A percentile compares a stretch with the other conserved stretches of the same genome.
Conservation (phyloP, 2,329 filamentous ascomycete genomes). For the Alternaria gansuensis region DNA sequence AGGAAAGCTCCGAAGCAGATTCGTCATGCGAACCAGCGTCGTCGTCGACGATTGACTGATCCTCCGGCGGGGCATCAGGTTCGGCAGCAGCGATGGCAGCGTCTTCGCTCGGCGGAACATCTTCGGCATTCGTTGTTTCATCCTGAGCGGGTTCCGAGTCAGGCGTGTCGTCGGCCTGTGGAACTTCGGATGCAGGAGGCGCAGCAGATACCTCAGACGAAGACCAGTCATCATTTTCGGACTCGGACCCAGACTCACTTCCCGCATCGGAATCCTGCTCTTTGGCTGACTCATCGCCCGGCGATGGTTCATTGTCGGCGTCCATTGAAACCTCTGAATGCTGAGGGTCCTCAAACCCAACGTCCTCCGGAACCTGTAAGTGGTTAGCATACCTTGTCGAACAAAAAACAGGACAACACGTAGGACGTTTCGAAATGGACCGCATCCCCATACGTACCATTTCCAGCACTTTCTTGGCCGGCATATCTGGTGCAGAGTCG, state of each 20-base stretch:
- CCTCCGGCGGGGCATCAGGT: constrained; percentile 11
- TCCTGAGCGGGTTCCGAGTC: constrained; percentile 9
- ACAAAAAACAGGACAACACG: not conserved
- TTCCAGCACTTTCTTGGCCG: constrained; percentile 6
- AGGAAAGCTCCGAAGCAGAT: constrained; percentile 11
- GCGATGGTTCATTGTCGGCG: constrained; percentile 1
- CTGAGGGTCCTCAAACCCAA: constrained; percentile 4
- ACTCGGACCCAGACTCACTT: constrained; percentile 16
- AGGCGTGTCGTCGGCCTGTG: constrained; percentile 6
- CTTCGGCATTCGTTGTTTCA: constrained; percentile 11
- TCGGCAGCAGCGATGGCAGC: constrained; percentile 1
- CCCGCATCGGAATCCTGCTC: constrained; percentile 8
- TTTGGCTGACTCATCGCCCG: not conserved
- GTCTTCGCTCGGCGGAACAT: not conserved
- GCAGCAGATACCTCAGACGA: constrained; percentile 20
- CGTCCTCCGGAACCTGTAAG: constrained; percentile 11
- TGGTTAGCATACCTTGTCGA: constrained; percentile 7
- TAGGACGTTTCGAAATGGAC: not conserved
- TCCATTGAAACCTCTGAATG: constrained; percentile 5
- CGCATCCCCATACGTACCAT: constrained; percentile 19
- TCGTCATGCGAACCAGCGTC: constrained; percentile 4
- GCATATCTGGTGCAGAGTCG: constrained; percentile 17
- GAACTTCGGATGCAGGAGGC: constrained; percentile 7
- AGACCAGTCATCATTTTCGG: constrained; percentile 21
- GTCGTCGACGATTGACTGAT: not conserved